Base-by-base conservation (phyloP, 225 moss, liverwort and hornwort genomes). In the Polytrichum commune region DNA sequence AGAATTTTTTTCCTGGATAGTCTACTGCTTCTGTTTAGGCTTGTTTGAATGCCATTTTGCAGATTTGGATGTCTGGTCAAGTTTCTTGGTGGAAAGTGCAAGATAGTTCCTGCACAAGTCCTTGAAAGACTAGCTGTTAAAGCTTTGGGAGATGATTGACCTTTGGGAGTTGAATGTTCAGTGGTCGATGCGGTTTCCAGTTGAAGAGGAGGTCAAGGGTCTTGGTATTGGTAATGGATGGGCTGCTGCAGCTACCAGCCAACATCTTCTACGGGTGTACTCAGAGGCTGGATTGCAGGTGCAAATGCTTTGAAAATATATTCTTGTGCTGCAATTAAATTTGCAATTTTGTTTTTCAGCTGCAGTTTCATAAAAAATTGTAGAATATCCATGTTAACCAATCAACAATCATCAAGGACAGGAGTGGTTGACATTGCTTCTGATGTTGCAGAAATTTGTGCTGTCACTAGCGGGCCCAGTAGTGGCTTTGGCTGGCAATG, bases 271-370 rank as follows among this genome's bases (percentile, higher is more conserved):
- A 70, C 87, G 97, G 1, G 76, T 98, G 53, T 98, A 84, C 57
- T 84, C 94, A 16, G 94, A 98, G 77, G 79, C 87, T 23, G 97
- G 97, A 62, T 82, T 88, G 65, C 97, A 98, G 97, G 97, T 94
- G 38, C 24, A 8, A 62, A 61, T 5, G 27, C 16, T 38, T 38
- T 38, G 38, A 10, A 38, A 38, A 38, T 9, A 38, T 38, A 16
- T 46, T 46, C 46, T 46, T 46, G 13, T 13, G 13, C 46, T 46
- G 46, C 46, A 46, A 35, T 35, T 35, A 35, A 35, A 35, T 35
- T 35, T 2, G 2, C 2, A 35, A 35, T 35, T 35, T 8, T 35
- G 35, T 32, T 32, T 7, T 7, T 32, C 32, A 32, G 32, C 32
- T 32, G 32, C 32, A 32, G 9, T 9, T 35, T 35, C 9, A 8